Conservation (phyloP, 2,329 filamentous ascomycete species). For the Sarocladium strictum region DNA sequence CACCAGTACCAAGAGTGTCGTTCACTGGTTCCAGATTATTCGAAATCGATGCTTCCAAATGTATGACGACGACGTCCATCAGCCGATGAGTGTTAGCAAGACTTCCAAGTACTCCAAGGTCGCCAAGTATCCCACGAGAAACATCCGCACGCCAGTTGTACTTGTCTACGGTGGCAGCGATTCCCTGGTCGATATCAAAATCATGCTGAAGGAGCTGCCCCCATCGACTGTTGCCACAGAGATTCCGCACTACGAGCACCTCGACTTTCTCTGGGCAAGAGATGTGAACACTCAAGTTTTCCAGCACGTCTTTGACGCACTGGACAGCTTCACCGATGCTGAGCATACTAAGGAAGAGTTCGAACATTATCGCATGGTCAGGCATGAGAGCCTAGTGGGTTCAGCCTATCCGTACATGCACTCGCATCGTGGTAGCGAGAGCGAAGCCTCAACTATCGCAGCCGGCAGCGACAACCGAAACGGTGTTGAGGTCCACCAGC, state of each 20-base stretch:
- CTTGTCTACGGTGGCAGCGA: slow-evolving; percentile 91
- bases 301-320: slow-evolving; percentile 81
- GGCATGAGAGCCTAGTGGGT: slow-evolving; percentile 44
- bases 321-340: slow-evolving; percentile 63
- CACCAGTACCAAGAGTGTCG: slow-evolving; percentile 92
- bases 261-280: slow-evolving; percentile 91
- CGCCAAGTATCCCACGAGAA: slow-evolving; percentile 90
- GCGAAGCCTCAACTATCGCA: slow-evolving; percentile 27
- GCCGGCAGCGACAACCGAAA: slow-evolving; percentile 16
- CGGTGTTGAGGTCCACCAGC: slow-evolving; percentile 16
- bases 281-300: slow-evolving; percentile 84
- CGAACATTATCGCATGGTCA: slow-evolving; percentile 47
- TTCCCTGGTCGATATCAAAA: slow-evolving; percentile 85
- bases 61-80: slow-evolving; percentile 91
- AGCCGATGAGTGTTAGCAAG: slow-evolving; percentile 63
- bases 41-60: slow-evolving; percentile 95
- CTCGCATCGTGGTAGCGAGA: slow-evolving; percentile 26
- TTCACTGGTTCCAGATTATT: slow-evolving; percentile 99
- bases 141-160: slow-evolving; percentile 93
- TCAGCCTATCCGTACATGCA: slow-evolving; percentile 22
- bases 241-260: slow-evolving; percentile 89
- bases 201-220: slow-evolving; percentile 87
- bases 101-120: slow-evolving; percentile 89
- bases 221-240: slow-evolving; percentile 78
- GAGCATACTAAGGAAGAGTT: slow-evolving; percentile 56